phyloP scores from a whole-genome alignment of 176 grass and related monocot genomes.

The Calamus simplicifolius region DNA sequence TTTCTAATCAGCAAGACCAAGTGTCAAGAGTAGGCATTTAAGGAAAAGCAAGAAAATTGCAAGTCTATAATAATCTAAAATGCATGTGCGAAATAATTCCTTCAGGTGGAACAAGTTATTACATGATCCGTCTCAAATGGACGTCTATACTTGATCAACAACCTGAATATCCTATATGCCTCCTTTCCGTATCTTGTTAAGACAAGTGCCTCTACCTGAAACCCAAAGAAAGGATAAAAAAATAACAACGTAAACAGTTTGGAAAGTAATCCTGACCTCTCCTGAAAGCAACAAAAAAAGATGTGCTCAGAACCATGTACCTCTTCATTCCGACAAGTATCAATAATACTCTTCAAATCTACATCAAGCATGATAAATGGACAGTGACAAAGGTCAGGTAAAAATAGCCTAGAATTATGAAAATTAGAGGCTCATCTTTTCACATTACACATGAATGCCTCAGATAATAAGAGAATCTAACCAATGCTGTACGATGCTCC shows the following conservation, averaged over 20 bases:
- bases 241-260: too few species aligned
- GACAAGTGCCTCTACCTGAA: constrained; percentile 65
- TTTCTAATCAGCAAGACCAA: too few species aligned
- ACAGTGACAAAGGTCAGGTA: constrained; percentile 2
- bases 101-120: constrained; percentile 17
- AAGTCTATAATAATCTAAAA: too few species aligned
- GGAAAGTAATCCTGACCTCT: too few species aligned
- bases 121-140: constrained; percentile 64
- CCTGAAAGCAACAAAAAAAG: too few species aligned
- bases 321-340: constrained; percentile 68
- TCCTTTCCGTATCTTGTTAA: constrained; percentile 65
- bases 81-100: not conserved
- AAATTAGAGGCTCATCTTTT: too few species aligned
- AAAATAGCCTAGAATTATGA: too few species aligned
- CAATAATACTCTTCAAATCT: constrained; percentile 57
- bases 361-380: constrained; percentile 25
- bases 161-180: constrained; percentile 72
- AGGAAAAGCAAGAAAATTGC: too few species aligned
- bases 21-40: too few species aligned
- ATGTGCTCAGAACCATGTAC: constrained; percentile 23
- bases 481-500: constrained; percentile 45
- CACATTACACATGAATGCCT: not conserved
- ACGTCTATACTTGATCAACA: constrained; percentile 36
- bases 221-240: constrained; percentile 7
- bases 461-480: constrained; percentile 17